Percentiles rank a stretch among this genome's conserved stretches.
Conservation (phyloP, 2,329 filamentous ascomycete species). For the Botryotinia globosa region DNA sequence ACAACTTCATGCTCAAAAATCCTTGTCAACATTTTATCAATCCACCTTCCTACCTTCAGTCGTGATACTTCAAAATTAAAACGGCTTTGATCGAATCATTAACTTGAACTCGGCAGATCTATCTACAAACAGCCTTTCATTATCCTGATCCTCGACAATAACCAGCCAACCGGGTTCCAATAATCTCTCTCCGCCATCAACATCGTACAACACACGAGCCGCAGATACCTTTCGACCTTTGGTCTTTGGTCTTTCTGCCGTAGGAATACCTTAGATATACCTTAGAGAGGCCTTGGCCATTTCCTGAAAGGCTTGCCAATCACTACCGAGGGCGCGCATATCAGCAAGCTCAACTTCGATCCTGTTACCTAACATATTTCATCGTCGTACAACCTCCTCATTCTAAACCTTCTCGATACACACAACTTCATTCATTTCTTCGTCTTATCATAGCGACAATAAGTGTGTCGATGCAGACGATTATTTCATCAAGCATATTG, state of each 20-base stretch:
- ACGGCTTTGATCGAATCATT: slow-evolving; percentile 1
- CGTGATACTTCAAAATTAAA: background rate
- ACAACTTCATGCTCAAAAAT: background rate
- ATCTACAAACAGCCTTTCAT: slow-evolving; percentile 12
- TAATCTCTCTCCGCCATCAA: slow-evolving; percentile 3
- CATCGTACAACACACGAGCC: slow-evolving; percentile 15
- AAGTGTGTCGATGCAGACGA: slow-evolving; percentile 40
- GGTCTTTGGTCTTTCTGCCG: background rate
- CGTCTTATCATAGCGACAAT: background rate
- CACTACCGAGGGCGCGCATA: slow-evolving; percentile 10
- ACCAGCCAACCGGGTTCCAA: slow-evolving; percentile 18
- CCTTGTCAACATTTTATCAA: background rate
- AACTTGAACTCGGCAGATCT: slow-evolving; percentile 15
- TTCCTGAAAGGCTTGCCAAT: slow-evolving; percentile 9
- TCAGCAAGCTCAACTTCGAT: slow-evolving; percentile 9
- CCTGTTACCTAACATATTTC: slow-evolving; percentile 11
- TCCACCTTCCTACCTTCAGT: background rate
- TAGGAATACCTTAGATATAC: background rate
- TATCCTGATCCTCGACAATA: slow-evolving; percentile 17
- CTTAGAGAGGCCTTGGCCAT: background rate
- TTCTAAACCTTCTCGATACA: slow-evolving; percentile 15
- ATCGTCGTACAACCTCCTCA: slow-evolving; percentile 16
- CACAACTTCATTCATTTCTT: slow-evolving; percentile 17
- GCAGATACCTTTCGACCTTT: background rate
- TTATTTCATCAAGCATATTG: slow-evolving; percentile 37